Evolutionary conservation across 768 basidiomycete genomes (phyloP), one percentile per base, ranked within the genome.

Genomic region (Naganishia antarctica): DNA sequence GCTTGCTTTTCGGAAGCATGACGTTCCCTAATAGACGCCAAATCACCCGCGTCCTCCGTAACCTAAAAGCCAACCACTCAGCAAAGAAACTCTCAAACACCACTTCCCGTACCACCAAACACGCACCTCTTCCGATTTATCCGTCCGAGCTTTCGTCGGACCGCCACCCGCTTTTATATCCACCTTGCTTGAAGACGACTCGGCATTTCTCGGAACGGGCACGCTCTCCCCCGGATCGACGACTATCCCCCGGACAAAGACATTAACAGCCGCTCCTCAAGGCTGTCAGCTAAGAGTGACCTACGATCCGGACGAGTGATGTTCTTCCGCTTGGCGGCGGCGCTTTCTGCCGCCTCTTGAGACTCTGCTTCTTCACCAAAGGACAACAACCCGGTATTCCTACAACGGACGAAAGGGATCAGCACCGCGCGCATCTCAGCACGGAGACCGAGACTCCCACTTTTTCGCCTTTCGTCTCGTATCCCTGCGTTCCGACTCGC

Each of bases 321-420:
- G 0, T 86, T 81, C 75, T 90, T 92, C 81, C 91, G 91, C 78
- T 86, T 86, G 68, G 84, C 81, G 1, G 74, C 73, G 0, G 81
- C 76, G 5, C 25, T n/a, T 0, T 81, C 71, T 47, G 85, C 87
- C 13, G 79, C 83, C 8, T 84, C 86, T 28, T 83, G 86, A 34
- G 71, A 80, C 4, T 78, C 85, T n/a, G 77, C 84, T 34, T 84
- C 87, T 48, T 81, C 87, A 16, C 85, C 90, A 74, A 99, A 99
- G 57, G 91, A 94, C 61, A 98, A 77, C 11, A 99, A 78, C 62
- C 87, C 88, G 11, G 89, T 88, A 71, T 99, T 91, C 78, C 92
- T 96, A 66, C 23, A n/a, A 32, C 9, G 16, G 11, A 11, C 18
- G 15, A 25, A 21, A 34, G 50, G 25, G 34, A 49, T 43, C 18